Evolutionary conservation across 192 early-diverging fungal species (phyloP), one percentile per base, ranked within the genome.

Genomic region (Chytriomyces sp.): DNA sequence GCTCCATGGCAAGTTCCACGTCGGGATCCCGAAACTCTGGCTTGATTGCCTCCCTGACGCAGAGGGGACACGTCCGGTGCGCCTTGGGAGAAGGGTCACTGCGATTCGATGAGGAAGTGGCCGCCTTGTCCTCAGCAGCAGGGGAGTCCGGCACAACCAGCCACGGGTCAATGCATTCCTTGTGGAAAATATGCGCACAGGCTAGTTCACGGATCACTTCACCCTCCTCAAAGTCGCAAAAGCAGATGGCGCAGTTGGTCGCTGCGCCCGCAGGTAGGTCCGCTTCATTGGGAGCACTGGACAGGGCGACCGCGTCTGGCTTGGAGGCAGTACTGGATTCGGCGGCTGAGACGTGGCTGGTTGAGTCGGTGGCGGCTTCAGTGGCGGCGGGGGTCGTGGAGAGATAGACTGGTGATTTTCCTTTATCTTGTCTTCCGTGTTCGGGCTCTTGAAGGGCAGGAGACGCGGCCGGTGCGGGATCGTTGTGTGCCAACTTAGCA

Each of bases 161-260:
- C 78, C 81, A 85, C 25, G 71, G 80, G 61, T 91, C 91, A 39
- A 92, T 79, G 67, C 91, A 92, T 7, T 78, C 78, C 10, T 62
- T 63, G 71, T 92, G 91, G 71, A 85, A 92, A 32, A 76, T 76
- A 64, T 92, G 91, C 7, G 65, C 72, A 61, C 91, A 92, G 30
- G 80, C 53, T 6, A 92, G 81, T 22, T 84, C 80, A 6, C 91
- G 83, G 32, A 89, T 60, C 8, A 79, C 80, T 38, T 91, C 90
- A 39, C 89, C 89, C 4, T 65, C 53, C 41, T 85, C 82, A 72
- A 89, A 92, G 60, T 89, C 88, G 70, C 84, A 86, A 40, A 91
- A 73, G 64, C 91, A 92, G 53, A 92, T 84, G 5, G 88, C 84
- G 44, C 91, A 92, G 41, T 67, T 75, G 10, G 74, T 75, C 3